These are phyloP conservation scores for Tricholoma sp. DNA, from an alignment of 768 basidiomycete genomes.

Conservation along the genomic window DNA sequence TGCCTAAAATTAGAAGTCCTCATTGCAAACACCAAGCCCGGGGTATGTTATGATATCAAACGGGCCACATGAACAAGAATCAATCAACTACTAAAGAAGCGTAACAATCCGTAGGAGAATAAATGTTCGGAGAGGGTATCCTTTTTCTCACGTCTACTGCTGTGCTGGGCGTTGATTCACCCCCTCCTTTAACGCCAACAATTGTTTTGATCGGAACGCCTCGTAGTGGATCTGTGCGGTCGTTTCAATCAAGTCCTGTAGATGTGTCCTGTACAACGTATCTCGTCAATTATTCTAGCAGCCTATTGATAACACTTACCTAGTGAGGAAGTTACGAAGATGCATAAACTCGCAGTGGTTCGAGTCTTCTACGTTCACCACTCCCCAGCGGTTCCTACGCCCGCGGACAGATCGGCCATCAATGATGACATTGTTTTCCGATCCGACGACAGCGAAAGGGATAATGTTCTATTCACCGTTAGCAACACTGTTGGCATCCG, in stretches of 20 bases:
- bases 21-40: conserved; percentile 1
- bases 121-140: conserved; percentile 18
- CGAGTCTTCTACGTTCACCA: conserved; percentile 96
- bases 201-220: conserved; percentile 98
- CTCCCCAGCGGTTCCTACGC: conserved; percentile 97
- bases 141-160: conserved; percentile 21
- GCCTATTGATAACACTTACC: conserved; percentile 37
- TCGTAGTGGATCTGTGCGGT: conserved; percentile 99
- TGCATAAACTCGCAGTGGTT: conserved; percentile 98
- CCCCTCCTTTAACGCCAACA: conserved; percentile 94
- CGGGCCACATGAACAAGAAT: conserved; percentile 11
- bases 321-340: conserved; percentile 93
- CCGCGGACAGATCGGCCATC: conserved; percentile 95
- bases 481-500: background rate
- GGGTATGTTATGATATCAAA: conserved; percentile 20
- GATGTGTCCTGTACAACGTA: conserved; percentile 63
- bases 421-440: conserved; percentile 91
- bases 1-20: too few species aligned
- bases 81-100: too few species aligned
- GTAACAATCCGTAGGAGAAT: background rate
- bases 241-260: conserved; percentile 98
- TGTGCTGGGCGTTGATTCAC: conserved; percentile 66
- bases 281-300: background rate
- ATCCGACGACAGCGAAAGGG: conserved; percentile 97
- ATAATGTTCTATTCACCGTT: conserved; percentile 67